Evolutionary conservation across 2,329 filamentous ascomycete genomes (phyloP), one percentile per base, ranked within the genome.

Genomic region (Fusarium dlaminii): DNA sequence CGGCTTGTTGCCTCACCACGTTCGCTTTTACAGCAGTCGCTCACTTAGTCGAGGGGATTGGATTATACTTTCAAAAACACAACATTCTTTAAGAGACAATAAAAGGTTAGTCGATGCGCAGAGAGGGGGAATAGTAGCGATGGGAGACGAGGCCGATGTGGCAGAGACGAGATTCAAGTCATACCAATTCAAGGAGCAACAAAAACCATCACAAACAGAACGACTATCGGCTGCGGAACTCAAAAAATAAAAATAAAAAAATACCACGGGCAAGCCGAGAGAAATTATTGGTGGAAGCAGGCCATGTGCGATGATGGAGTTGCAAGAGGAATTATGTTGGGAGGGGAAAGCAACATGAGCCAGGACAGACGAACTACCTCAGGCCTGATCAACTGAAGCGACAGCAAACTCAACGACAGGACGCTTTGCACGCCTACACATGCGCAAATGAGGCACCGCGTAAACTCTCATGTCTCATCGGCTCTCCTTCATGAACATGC

Each of bases 21-120:
- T 76, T 82, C 80, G 70, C 78, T 81, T 77, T 62, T 68, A 72
- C 54, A 75, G 72, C 71, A 72, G 78, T 78, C 72, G 58, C 70
- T 80, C 75, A 73, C 70, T 75, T 70, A 69, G 45, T 65, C 57
- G 29, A 65, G 58, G 70, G 73, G 74, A 73, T 60, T 67, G 42
- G 51, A 68, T 51, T 30, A 58, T 32, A 37, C 11, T 52, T 68
- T 45, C 36, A 45, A 52, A 48, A 32, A 36, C 59, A 39, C 52
- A 45, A 37, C 58, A 70, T 74, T 70, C 51, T 77, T 75, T 72
- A 60, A 75, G 63, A 69, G 42, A 46, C 42, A 72, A 70, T 40
- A 74, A 74, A 63, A 78, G 76, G 76, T 78, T 59, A 78, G 76
- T 78, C 45, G 49, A 57, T 30, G 22, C 24, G 40, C 32, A 40